Conservation (phyloP, 108 stramenopile species). For the Seminavis robusta region DNA sequence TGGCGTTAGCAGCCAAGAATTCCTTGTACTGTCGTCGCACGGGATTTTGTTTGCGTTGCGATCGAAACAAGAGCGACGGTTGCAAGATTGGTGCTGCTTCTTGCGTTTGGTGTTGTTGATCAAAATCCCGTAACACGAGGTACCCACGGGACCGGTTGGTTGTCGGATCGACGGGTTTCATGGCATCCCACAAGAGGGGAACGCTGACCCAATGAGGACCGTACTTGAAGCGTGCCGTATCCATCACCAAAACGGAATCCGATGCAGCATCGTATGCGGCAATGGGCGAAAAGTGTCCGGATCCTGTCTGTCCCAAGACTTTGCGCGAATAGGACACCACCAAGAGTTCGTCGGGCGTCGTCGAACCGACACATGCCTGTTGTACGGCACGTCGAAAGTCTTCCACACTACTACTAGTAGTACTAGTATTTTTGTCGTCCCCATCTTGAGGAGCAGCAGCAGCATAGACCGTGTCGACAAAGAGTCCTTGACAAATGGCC, state of each 20-base stretch:
- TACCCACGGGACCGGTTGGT: constrained; percentile 83
- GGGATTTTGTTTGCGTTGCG: constrained; percentile 44
- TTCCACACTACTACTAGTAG: constrained; percentile 55
- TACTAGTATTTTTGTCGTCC: constrained; percentile 60
- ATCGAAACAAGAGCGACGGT: constrained; percentile 58
- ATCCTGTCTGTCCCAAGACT: constrained; percentile 83
- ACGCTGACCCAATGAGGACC: constrained; percentile 90
- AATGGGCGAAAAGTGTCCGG: constrained; percentile 94
- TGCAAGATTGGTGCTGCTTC: background rate
- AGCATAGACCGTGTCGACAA: constrained; percentile 40
- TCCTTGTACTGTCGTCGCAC: constrained; percentile 48
- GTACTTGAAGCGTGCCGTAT: constrained; percentile 91
- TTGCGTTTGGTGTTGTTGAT: background rate
- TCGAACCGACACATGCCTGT: background rate
- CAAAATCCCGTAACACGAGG: background rate
- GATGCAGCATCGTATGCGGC: constrained; percentile 70
- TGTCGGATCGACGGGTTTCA: constrained; percentile 65
- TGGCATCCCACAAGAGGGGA: constrained; percentile 42
- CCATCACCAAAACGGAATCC: constrained; percentile 75
- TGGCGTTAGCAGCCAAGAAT: constrained; percentile 2
- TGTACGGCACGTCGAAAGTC: background rate
- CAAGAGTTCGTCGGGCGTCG: constrained; percentile 3
- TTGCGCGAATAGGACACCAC: constrained; percentile 73
- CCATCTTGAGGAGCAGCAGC: constrained; percentile 15
- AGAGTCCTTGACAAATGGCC: constrained; percentile 79